Evolutionary conservation across 2,329 filamentous ascomycete genomes (phyloP), one percentile per base, ranked within the genome.

Genomic region (Fusarium aywerte): DNA sequence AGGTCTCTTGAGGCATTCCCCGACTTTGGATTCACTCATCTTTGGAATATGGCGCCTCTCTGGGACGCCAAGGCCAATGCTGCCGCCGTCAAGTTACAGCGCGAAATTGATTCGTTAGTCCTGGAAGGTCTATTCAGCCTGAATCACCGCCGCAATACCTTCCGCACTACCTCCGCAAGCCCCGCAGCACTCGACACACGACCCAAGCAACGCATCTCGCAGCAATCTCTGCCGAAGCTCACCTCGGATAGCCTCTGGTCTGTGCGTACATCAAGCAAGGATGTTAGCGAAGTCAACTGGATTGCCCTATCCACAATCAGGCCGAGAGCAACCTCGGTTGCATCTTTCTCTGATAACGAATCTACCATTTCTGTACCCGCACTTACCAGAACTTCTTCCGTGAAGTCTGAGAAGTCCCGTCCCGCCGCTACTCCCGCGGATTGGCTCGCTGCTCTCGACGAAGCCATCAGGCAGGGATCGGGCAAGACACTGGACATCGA

Each of bases 361-460:
- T 70, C 60, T 12, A 16, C 57, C 16, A 40, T 43, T 32, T 53
- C 58, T 25, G 38, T 65, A 16, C 62, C 67, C 23, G 47, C 55
- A 23, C 49, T 64, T 21, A 67, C 63, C 21, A 72, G 58, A 39
- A 68, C 71, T 20, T 71, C 67, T 20, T 73, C 71, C 15, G 67
- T 73, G 54, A 62, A 58, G 23, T 68, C 62, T 10, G 69, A 62
- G 27, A 64, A 38, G 57, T 49, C 39, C 21, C 62, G 65, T 48
- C 74, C 65, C 23, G 67, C 54, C 59, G 75, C 67, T 51, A 74
- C 57, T 27, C 71, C 64, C 62, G 74, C 71, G 15, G 50, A 76
- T 52, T 83, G 81, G 81, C 72, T 76, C 10, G 71, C 72, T 18
- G 82, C 82, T 5, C 76, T 84, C 36, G 58, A 66, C 7, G 70